Conservation (phyloP, 2,329 filamentous ascomycete species). For the Onygenales sp. region DNA sequence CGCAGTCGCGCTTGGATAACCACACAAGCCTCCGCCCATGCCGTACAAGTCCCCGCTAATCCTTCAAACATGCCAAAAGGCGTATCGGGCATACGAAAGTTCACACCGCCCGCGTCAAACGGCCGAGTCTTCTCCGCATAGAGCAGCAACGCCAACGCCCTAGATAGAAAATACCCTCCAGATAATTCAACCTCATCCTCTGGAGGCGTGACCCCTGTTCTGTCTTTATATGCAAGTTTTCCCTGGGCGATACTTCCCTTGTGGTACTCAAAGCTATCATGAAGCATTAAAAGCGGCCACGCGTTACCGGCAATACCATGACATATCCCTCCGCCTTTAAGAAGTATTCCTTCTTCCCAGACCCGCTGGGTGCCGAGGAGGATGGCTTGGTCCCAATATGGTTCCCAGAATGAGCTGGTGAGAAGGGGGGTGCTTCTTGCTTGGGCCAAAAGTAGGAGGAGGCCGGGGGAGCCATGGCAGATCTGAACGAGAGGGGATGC, state of each 20-base stretch:
- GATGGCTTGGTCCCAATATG: slow-evolving; percentile 29
- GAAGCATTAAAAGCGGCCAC: slow-evolving; percentile 28
- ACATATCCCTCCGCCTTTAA: slow-evolving; percentile 32
- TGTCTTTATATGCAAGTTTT: slow-evolving; percentile 15
- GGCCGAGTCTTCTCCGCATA: slow-evolving; percentile 29
- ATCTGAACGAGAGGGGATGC: slow-evolving; percentile 29
- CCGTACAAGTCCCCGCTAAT: slow-evolving; percentile 29
- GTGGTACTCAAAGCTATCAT: slow-evolving; percentile 28
- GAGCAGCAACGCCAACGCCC: slow-evolving; percentile 27
- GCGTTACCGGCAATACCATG: slow-evolving; percentile 34
- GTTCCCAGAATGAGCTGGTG: slow-evolving; percentile 23
- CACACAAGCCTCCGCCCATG: slow-evolving; percentile 32
- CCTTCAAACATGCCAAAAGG: slow-evolving; percentile 33
- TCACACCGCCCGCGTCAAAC: slow-evolving; percentile 14
- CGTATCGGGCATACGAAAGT: slow-evolving; percentile 32
- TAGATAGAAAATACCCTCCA: slow-evolving; percentile 29
- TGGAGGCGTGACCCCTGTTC: slow-evolving; percentile 4
- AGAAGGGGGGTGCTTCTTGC: slow-evolving; percentile 22
- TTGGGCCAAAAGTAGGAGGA: slow-evolving; percentile 26
- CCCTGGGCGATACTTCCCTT: slow-evolving; percentile 13
- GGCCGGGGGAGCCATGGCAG: slow-evolving; percentile 32
- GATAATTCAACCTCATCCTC: slow-evolving; percentile 13
- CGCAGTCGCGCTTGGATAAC: slow-evolving; percentile 24
- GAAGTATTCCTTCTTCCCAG: slow-evolving; percentile 33
- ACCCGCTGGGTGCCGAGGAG: slow-evolving; percentile 24